Evolutionary conservation across 148 eudicot genomes (phyloP).

Genomic region (Arbutus unedo): DNA sequence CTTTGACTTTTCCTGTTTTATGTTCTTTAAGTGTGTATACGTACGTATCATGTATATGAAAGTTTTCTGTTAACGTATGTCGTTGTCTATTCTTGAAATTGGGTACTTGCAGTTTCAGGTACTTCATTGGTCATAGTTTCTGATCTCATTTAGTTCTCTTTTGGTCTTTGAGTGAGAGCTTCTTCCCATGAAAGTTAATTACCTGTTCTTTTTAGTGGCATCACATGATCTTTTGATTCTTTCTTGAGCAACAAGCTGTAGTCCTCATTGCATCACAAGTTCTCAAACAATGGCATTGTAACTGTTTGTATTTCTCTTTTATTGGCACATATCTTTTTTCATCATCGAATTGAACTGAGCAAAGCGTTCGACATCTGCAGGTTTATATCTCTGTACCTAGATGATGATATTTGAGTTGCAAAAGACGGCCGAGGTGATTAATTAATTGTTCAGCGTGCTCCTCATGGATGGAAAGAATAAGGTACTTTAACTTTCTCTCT

Average conservation of each 20-base stretch:
- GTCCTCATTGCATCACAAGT: not conserved
- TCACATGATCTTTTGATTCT: not conserved
- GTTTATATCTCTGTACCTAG: conserved; percentile 54
- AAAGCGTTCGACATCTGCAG: conserved; percentile 24
- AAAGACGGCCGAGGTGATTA: conserved; percentile 64
- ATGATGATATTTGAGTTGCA: conserved; percentile 54
- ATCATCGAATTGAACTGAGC: not conserved
- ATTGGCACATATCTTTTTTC: not conserved
- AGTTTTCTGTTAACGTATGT: too few species aligned
- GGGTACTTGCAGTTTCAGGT: not conserved
- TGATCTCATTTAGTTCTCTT: not conserved
- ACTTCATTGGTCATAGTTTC: not conserved
- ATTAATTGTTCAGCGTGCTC: conserved; percentile 59
- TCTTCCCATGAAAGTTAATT: not conserved
- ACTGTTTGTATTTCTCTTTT: not conserved
- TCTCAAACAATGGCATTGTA: not conserved
- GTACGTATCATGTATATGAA: too few species aligned
- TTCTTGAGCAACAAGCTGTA: not conserved
- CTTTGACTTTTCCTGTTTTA: too few species aligned
- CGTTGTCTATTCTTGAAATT: not conserved
- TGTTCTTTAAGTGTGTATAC: too few species aligned
- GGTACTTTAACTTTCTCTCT: conserved; percentile 7
- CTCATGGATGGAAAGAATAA: conserved; percentile 61
- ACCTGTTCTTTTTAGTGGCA: not conserved
- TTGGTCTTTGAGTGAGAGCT: not conserved